Base-by-base conservation (phyloP, 192 early-diverging fungal species). In the Coemansia sp. region DNA sequence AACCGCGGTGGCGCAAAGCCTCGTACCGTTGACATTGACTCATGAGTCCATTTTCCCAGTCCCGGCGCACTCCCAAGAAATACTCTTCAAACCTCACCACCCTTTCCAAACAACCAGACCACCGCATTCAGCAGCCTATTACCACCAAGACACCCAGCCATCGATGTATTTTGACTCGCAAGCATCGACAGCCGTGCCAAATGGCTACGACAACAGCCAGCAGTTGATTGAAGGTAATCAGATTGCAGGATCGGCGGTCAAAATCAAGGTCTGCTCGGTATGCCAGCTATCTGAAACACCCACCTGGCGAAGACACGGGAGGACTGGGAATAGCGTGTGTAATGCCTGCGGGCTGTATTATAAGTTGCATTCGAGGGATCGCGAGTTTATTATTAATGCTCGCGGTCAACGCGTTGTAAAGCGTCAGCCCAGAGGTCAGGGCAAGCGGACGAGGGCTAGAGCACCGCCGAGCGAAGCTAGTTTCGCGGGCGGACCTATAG, bases 291-390 rank as follows among this genome's bases (percentile, higher is more conserved):
- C 13, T 3, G 52, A 54, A 5, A 53, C 68, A 11, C 56, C 68
- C 0, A 63, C 68, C 2, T 70, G 68, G 68, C 43, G 68, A 4
- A 30, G 68, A 14, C 60, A 64, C 27, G 19, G 9, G 25, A 3
- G 1, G 0, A 59, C 27, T 5, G 40, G 55, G 1, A 6, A 4
- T 1, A 22, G 35, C 8, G 53, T 70, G 18, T 70, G 68, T 40
- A 70, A 70, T 32, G 60, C 68, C 2, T 70, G 68, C 10, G 68
- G 68, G 0, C 52, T 70, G 38, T 63, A 63, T 13, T 53, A 29
- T 46, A 54, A 59, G 23, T 17, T 64, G 38, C 60, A 70, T n/a
- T 14, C 26, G 1, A 30, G 21, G 17, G 21, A 59, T 9, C 61
- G 68, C 25, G 37, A 51, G 35, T 56, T 57, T 26, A 37, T 15